These are phyloP conservation scores for Scolecobasidium constrictum DNA, from an alignment of 2,329 filamentous ascomycete genomes.

Conservation along the genomic window DNA sequence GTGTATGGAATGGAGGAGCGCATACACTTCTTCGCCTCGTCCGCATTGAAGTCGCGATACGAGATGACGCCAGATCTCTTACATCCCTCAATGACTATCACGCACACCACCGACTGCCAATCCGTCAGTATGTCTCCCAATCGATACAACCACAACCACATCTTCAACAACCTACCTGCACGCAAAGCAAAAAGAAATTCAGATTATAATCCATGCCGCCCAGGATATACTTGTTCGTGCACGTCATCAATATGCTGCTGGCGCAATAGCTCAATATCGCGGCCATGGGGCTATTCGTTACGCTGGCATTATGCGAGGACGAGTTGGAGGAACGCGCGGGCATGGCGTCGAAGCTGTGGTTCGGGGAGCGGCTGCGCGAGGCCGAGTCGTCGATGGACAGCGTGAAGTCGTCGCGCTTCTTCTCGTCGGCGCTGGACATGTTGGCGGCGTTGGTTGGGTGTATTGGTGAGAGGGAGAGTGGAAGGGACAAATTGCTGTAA, in stretches of 20 bases:
- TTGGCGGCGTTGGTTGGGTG: slow-evolving; percentile 18
- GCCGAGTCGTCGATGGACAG: slow-evolving; percentile 57
- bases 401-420: slow-evolving; percentile 69
- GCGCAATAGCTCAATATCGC: slow-evolving; percentile 86
- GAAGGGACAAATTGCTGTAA: neutral
- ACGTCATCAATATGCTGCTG: slow-evolving; percentile 97
- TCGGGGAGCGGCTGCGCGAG: slow-evolving; percentile 15
- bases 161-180: slow-evolving; percentile 83
- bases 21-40: slow-evolving; percentile 88
- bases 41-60: slow-evolving; percentile 71
- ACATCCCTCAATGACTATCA: slow-evolving; percentile 69
- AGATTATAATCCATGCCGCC: slow-evolving; percentile 87
- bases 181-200: slow-evolving; percentile 85
- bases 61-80: slow-evolving; percentile 75
- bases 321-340: slow-evolving; percentile 11
- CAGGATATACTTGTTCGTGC: slow-evolving; percentile 98
- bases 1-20: slow-evolving; percentile 11
- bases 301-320: slow-evolving; percentile 22
- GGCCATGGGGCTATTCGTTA: slow-evolving; percentile 66
- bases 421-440: slow-evolving; percentile 82
- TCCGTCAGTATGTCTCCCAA: too few relatives aligned
- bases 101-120: slow-evolving; percentile 74
- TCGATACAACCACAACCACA: neutral
- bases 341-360: slow-evolving; percentile 32
- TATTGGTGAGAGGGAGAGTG: too few relatives aligned